Conservation (phyloP, 2,329 filamentous ascomycete species). For the Macroventuria anomochaeta region DNA sequence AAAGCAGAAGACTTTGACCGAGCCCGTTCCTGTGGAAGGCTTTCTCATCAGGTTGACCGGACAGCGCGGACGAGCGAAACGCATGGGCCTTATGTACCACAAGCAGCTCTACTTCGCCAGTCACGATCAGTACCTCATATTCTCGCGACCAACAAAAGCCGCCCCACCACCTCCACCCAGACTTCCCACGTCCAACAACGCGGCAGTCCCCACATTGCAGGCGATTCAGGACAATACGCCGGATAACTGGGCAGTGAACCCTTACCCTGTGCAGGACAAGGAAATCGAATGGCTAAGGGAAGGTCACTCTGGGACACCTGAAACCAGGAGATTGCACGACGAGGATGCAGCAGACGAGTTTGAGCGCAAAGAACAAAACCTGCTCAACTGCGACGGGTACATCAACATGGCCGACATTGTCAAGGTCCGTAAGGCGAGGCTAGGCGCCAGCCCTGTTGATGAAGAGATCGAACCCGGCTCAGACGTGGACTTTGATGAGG, state of each 20-base stretch:
- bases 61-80: slow-evolving; percentile 64
- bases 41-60: slow-evolving; percentile 70
- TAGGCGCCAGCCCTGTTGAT: slow-evolving; percentile 61
- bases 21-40: slow-evolving; percentile 69
- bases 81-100: slow-evolving; percentile 66
- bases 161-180: slow-evolving; percentile 64
- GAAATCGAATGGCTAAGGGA: slow-evolving; percentile 63
- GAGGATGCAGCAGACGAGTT: slow-evolving; percentile 65
- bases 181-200: slow-evolving; percentile 52
- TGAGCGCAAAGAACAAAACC: slow-evolving; percentile 63
- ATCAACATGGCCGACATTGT: slow-evolving; percentile 66
- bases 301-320: slow-evolving; percentile 50
- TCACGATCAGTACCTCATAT: slow-evolving; percentile 68
- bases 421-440: slow-evolving; percentile 62
- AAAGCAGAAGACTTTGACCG: slow-evolving; percentile 55
- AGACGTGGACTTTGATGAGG: slow-evolving; percentile 63
- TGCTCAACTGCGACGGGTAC: slow-evolving; percentile 67
- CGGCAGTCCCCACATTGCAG: slow-evolving; percentile 60
- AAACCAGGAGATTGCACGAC: slow-evolving; percentile 60
- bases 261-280: slow-evolving; percentile 62
- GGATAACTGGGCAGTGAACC: slow-evolving; percentile 66
- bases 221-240: slow-evolving; percentile 65
- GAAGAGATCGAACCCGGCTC: slow-evolving; percentile 58
- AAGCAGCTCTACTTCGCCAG: slow-evolving; percentile 71
- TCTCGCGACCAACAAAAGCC: slow-evolving; percentile 66